A percentile compares a stretch with the other conserved stretches of the same genome.
Evolutionary conservation across 495 filamentous ascomycete species (phyloP).

Genomic region (Xylaria nigripes): DNA sequence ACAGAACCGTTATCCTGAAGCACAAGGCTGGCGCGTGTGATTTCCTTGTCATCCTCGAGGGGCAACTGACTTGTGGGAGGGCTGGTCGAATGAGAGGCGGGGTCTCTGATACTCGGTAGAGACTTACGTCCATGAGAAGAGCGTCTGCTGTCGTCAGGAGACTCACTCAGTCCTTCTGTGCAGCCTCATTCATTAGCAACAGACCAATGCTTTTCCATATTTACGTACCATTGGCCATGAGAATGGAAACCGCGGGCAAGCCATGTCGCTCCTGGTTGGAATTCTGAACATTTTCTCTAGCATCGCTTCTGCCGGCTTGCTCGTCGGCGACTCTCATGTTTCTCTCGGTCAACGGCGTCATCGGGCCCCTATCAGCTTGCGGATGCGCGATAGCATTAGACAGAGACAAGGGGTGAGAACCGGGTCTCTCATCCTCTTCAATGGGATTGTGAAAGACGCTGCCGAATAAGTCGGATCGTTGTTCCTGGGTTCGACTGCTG

Average conservation of each 20-base stretch:
- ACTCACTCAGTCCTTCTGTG: constrained; percentile 8
- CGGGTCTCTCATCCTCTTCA: constrained; percentile 14
- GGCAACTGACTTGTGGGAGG: constrained; percentile 10
- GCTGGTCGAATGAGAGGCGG: constrained; percentile 16
- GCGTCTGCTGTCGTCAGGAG: constrained; percentile 13
- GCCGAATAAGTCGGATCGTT: constrained; percentile 23
- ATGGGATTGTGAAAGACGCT: constrained; percentile 27
- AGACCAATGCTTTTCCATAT: not conserved
- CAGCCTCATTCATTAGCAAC: not conserved
- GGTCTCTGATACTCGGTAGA: constrained; percentile 21
- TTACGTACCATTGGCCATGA: constrained; percentile 8
- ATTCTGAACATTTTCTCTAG: constrained; percentile 12
- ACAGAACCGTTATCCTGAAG: constrained; percentile 33
- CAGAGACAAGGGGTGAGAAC: constrained; percentile 16
- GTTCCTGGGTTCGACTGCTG: constrained; percentile 16
- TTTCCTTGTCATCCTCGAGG: constrained; percentile 18
- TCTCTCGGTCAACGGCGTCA: constrained; percentile 5
- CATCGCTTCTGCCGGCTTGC: not conserved
- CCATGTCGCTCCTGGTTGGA: constrained; percentile 21
- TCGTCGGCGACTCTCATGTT: constrained; percentile 2
- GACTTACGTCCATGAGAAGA: constrained; percentile 22
- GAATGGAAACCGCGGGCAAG: constrained; percentile 16
- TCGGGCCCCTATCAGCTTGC: constrained; percentile 6
- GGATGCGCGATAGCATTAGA: constrained; percentile 12
- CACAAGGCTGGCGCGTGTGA: constrained; percentile 30